Base-by-base conservation (phyloP, 352 stramenopile genomes). In the Globisporangium irregulare region DNA sequence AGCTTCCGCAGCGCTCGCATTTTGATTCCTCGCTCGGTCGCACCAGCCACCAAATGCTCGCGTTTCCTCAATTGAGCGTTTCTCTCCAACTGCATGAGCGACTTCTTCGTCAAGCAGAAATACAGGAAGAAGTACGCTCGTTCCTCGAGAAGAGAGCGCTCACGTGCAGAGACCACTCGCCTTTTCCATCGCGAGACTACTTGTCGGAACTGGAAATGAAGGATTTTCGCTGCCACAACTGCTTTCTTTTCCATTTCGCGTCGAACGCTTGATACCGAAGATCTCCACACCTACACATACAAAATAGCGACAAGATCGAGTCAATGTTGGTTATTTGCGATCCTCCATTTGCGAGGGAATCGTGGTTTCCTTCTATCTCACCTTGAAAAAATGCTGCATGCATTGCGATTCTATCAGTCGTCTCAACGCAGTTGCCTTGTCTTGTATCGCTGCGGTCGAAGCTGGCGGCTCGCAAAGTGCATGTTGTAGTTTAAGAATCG, bases 121-220 rank as follows among this genome's bases (percentile, higher is more conserved):
- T 73, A 73, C 18, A 72, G 56, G 34, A 73, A 73, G 46, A 73
- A 71, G 51, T 55, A 43, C 43, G 68, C 68, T 34, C 64, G 63
- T n/a, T 71, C 27, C 36, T 62, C 34, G 25, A 62, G 55, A 9
- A 72, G 34, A 2, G 46, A 14, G 18, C 20, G 64, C 5, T 70
- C 68, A 10, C 43, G 36, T 0, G 22, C 27, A 1, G 59, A 15
- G 0, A 3, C 12, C 1, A 57, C 10, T 7, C 14, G 61, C n/a
- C 27, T 38, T 25, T 64, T 64, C 67, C 67, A 72, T 18, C 60
- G 41, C 1, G 9, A 9, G 1, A 72, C 6, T 2, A 29, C 27
- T 10, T 59, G 67, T 1, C 10, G 60, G 22, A 59, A 24, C 8
- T 61, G 67, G 20, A 60, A 60, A 25, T 55, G 41, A 22, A 64